Evolutionary conservation across 1,139 yeast genomes (phyloP), one percentile per base, ranked within the genome.

Genomic region (Suhomyces ambrosiae): DNA sequence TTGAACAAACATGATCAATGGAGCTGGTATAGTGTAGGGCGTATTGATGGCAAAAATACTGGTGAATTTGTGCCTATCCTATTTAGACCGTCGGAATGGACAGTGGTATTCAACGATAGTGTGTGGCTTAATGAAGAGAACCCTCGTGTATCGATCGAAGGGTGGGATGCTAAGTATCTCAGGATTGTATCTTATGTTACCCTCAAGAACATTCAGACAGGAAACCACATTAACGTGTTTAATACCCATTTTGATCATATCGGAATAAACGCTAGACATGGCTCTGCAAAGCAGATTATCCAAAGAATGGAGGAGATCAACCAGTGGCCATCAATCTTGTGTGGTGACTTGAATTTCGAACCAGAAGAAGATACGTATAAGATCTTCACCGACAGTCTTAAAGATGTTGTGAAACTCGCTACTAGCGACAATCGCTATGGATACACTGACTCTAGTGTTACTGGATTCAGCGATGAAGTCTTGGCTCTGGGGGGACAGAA

Each of bases 241-340:
- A 75, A 75, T 52, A 78, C 83, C 6, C 83, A 79, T 53, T 67
- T 76, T 49, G 84, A 79, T 50, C 81, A 78, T 44, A 54, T 60
- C 25, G 84, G 84, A 2, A 53, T 47, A 1, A 46, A 45, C 7
- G 78, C 83, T 1, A 56, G 82, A 30, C 50, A 61, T 26, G 67
- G 74, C 41, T 67, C 79, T 18, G 74, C 79, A 11, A 55, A 64
- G 42, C 56, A 76, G 37, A 73, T 78, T 29, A 58, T 68, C 16
- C 52, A 60, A n/a, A 61, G 61, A 37, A 67, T 73, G 59, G 53
- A 60, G 24, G 56, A 61, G 22, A 58, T 64, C 43, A 71, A 71
- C 43, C 42, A 48, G 6, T 69, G 70, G 54, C 72, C 76, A 3
- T 64, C 73, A 63, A 70, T 49, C 44, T 55, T 60, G 44, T 68